Evolutionary conservation across 495 filamentous ascomycete genomes (phyloP).

Genomic region (Aspergillus coremiiformis): DNA sequence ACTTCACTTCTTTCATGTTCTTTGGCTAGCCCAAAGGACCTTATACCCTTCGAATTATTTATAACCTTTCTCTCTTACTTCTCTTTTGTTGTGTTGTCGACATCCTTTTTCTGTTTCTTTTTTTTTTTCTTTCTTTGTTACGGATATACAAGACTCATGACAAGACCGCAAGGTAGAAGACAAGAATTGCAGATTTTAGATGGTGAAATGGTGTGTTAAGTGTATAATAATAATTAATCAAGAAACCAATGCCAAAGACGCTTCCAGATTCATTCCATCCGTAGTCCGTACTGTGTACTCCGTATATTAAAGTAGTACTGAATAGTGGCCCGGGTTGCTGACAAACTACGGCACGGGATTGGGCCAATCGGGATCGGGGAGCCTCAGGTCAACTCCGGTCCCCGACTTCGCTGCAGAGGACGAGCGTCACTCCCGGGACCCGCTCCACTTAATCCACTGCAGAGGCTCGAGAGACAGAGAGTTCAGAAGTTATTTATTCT

Average conservation of each 20-base stretch:
- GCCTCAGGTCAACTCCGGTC: slow-evolving; percentile 20
- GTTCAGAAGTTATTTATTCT: background rate
- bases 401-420: slow-evolving; percentile 22
- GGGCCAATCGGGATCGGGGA: slow-evolving; percentile 19
- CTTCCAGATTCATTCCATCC: too few species aligned
- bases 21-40: background rate
- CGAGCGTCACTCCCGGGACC: background rate
- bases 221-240: background rate
- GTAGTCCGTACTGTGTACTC: too few species aligned
- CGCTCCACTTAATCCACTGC: slow-evolving; percentile 1
- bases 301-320: too few species aligned
- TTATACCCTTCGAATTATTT: slow-evolving; percentile 4
- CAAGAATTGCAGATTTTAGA: background rate
- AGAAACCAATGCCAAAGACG: background rate
- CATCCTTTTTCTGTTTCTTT: background rate
- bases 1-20: background rate
- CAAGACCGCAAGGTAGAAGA: background rate
- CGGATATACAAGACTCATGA: background rate
- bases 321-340: slow-evolving; percentile 5
- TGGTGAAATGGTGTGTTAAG: background rate
- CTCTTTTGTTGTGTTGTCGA: background rate
- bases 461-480: background rate
- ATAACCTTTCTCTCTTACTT: background rate
- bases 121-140: background rate
- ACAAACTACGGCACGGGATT: slow-evolving; percentile 22